Percentiles rank a stretch among this genome's conserved stretches.
phyloP scores from a whole-genome alignment of 148 eudicot genomes.

The Linanthus parryae region DNA sequence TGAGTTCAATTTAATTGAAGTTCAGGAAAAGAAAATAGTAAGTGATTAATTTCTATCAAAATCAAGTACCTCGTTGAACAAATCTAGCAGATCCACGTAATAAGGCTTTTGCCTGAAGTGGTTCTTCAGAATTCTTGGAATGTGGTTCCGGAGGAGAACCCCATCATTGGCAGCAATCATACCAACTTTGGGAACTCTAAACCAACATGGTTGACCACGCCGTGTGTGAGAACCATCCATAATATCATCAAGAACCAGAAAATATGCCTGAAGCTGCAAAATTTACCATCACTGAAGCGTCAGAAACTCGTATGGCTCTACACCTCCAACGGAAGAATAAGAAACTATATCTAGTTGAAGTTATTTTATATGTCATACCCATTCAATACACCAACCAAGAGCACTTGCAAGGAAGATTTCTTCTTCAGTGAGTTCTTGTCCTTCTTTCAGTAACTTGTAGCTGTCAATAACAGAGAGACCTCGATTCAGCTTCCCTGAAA shows the following conservation, averaged over 20 bases:
- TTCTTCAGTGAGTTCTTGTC: slow-evolving; percentile 62
- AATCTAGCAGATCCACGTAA: slow-evolving; percentile 84
- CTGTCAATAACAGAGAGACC: slow-evolving; percentile 92
- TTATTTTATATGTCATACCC: slow-evolving; percentile 46
- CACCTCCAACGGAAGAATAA: too few species aligned
- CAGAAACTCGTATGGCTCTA: neutral
- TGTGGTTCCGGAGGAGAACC: slow-evolving; percentile 78
- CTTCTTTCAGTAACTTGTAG: slow-evolving; percentile 72
- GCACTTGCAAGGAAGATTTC: slow-evolving; percentile 78
- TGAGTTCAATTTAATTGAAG: neutral
- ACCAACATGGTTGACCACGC: slow-evolving; percentile 94
- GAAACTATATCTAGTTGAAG: neutral
- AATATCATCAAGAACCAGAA: slow-evolving; percentile 89
- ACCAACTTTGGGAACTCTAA: slow-evolving; percentile 88
- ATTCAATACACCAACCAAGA: slow-evolving; percentile 99
- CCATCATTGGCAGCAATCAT: slow-evolving; percentile 93
- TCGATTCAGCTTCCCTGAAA: slow-evolving; percentile 81
- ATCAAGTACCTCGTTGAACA: slow-evolving; percentile 77
- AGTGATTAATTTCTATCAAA: too few species aligned
- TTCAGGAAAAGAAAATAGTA: neutral
- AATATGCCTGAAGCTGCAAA: slow-evolving; percentile 84
- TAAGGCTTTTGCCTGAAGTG: slow-evolving; percentile 74
- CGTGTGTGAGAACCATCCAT: slow-evolving; percentile 84
- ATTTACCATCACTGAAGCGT: slow-evolving; percentile 1
- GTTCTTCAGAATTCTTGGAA: slow-evolving; percentile 80